Percentiles rank a stretch among this genome's conserved stretches.
Conservation (phyloP, 495 filamentous ascomycete species). For the Neurospora sublineolata region DNA sequence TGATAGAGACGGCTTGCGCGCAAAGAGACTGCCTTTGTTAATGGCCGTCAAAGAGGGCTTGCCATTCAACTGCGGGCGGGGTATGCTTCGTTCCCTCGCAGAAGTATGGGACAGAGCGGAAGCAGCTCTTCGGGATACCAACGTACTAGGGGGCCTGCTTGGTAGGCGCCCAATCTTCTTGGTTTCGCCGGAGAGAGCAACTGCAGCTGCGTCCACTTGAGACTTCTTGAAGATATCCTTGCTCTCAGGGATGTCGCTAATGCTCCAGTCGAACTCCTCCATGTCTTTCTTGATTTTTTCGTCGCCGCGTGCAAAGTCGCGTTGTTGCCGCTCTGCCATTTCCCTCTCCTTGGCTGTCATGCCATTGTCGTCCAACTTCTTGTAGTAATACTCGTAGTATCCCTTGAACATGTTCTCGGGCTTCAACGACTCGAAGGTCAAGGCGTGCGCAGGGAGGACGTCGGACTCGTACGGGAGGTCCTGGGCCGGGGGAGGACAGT, state of each 20-base stretch:
- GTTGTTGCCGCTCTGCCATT: conserved; percentile 43
- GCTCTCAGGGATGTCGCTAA: conserved; percentile 27
- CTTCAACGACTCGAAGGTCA: conserved; percentile 38
- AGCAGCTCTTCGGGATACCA: conserved; percentile 29
- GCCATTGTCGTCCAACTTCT: conserved; percentile 56
- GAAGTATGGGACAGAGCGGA: conserved; percentile 19
- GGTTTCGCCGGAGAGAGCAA: not conserved
- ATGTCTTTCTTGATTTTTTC: conserved; percentile 47
- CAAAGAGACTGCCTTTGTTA: conserved; percentile 22
- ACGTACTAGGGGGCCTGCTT: conserved; percentile 28
- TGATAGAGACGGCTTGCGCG: conserved; percentile 31
- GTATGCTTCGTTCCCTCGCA: not conserved
- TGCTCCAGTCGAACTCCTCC: conserved; percentile 42
- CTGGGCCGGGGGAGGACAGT: conserved; percentile 33
- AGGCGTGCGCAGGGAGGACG: conserved; percentile 49
- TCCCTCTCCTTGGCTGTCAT: conserved; percentile 50
- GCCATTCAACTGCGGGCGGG: not conserved
- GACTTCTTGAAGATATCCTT: conserved; percentile 17
- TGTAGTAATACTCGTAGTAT: conserved; percentile 51
- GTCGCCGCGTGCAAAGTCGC: conserved; percentile 44
- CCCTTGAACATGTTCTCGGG: conserved; percentile 58
- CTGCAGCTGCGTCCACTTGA: conserved; percentile 1
- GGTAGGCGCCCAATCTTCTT: conserved; percentile 15
- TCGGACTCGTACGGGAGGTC: conserved; percentile 69
- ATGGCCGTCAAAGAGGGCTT: not conserved